Conservation (phyloP, 179 eudicot genomes). For the Gypsophila paniculata region DNA sequence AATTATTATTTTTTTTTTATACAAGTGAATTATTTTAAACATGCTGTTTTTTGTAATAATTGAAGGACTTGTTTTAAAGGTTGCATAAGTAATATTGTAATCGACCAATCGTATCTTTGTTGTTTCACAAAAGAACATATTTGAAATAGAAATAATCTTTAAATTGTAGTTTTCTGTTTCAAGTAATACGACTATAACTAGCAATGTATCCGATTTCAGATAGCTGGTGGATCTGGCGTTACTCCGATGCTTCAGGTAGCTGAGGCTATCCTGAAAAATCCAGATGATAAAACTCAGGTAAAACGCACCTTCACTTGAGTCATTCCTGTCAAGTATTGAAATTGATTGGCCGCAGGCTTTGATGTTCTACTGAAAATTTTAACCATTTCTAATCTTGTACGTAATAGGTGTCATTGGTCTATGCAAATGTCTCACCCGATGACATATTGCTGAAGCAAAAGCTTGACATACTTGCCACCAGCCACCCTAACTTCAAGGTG, state of each 20-base stretch:
- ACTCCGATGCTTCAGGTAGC: slow-evolving; percentile 97
- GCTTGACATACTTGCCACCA: slow-evolving; percentile 75
- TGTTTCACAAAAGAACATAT: background rate
- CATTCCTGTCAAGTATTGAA: background rate
- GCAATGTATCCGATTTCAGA: slow-evolving; percentile 38
- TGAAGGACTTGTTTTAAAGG: background rate
- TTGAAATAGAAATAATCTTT: background rate
- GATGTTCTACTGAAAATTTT: background rate
- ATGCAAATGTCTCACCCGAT: slow-evolving; percentile 89
- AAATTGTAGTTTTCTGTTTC: background rate
- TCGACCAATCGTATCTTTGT: slow-evolving; percentile 13
- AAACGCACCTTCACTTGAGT: slow-evolving; percentile 7
- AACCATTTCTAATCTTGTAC: slow-evolving; percentile 6
- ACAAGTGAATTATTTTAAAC: background rate
- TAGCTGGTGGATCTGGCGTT: slow-evolving; percentile 93
- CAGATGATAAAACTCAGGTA: slow-evolving; percentile 87
- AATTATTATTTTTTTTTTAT: background rate
- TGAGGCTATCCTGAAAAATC: slow-evolving; percentile 84
- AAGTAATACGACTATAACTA: background rate
- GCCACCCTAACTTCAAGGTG: slow-evolving; percentile 94
- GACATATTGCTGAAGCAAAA: slow-evolving; percentile 90
- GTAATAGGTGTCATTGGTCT: slow-evolving; percentile 72
- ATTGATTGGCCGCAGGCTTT: background rate
- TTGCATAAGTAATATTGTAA: background rate
- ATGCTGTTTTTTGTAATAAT: background rate